Evolutionary conservation across 495 filamentous ascomycete genomes (phyloP).

Genomic region (Amorphotheca resinae): DNA sequence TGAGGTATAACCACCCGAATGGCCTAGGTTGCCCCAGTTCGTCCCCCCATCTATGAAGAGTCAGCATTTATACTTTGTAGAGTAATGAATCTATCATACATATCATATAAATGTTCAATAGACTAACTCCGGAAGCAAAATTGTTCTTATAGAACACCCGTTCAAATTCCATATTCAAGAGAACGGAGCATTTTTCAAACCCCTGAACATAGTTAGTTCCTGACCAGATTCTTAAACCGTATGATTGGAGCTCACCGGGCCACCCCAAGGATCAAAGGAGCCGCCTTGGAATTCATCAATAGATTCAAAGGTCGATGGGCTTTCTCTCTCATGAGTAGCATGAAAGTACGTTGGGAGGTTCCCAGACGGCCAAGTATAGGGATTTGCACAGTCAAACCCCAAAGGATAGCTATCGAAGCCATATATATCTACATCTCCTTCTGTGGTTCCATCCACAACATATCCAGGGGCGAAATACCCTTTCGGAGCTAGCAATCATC

Average conservation of each 20-base stretch:
- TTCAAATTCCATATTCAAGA: conserved; percentile 59
- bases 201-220: conserved; percentile 26
- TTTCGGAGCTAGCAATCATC: conserved; percentile 13
- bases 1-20: conserved; percentile 49
- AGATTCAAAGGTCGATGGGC: conserved; percentile 54
- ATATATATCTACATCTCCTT: conserved; percentile 63
- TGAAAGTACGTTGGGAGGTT: conserved; percentile 34
- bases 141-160: conserved; percentile 75
- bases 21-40: conserved; percentile 75
- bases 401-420: conserved; percentile 65
- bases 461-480: conserved; percentile 32
- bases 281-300: conserved; percentile 67
- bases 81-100: conserved; percentile 7
- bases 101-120: conserved; percentile 63
- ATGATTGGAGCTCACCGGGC: conserved; percentile 19
- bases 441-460: conserved; percentile 52
- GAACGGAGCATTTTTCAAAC: conserved; percentile 47
- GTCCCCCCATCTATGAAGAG: conserved; percentile 25
- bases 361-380: conserved; percentile 35
- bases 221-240: background rate
- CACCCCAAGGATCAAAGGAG: conserved; percentile 67
- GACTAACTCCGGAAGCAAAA: conserved; percentile 46
- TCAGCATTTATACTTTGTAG: conserved; percentile 10
- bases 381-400: conserved; percentile 46
- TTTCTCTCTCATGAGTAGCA: conserved; percentile 40